phyloP scores from a whole-genome alignment of 2,329 filamentous ascomycete genomes.

The Kalmusia sp. region DNA sequence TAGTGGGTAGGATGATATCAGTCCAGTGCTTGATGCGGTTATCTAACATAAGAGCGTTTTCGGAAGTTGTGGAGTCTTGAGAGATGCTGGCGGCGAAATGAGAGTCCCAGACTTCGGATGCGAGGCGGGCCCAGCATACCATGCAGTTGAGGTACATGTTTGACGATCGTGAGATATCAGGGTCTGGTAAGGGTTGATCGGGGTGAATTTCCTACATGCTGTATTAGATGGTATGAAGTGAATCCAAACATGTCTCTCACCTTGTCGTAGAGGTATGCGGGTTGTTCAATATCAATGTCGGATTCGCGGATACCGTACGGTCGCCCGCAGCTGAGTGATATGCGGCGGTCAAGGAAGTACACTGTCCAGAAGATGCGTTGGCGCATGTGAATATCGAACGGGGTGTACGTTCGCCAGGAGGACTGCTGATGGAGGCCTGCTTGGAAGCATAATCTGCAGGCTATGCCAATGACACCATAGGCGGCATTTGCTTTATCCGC shows the following conservation, averaged over 20 bases:
- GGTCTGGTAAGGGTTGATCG: slow-evolving; percentile 20
- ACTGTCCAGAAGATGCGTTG: slow-evolving; percentile 40
- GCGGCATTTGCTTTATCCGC: slow-evolving; percentile 37
- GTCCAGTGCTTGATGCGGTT: slow-evolving; percentile 20
- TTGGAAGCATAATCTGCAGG: slow-evolving; percentile 36
- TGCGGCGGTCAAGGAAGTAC: slow-evolving; percentile 33
- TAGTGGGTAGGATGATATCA: slow-evolving; percentile 12
- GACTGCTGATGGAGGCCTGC: slow-evolving; percentile 36
- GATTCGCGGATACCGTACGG: slow-evolving; percentile 37
- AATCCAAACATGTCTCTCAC: slow-evolving; percentile 20
- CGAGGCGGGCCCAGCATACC: slow-evolving; percentile 33
- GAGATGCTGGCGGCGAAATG: slow-evolving; percentile 17
- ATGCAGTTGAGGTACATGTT: slow-evolving; percentile 30
- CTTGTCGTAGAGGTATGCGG: slow-evolving; percentile 22
- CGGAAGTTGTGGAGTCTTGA: slow-evolving; percentile 10
- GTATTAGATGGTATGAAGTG: neutral
- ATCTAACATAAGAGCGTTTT: slow-evolving; percentile 21
- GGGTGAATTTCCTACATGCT: slow-evolving; percentile 19
- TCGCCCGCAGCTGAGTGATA: slow-evolving; percentile 38
- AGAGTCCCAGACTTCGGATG: slow-evolving; percentile 31
- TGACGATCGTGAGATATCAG: slow-evolving; percentile 17
- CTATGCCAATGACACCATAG: slow-evolving; percentile 38
- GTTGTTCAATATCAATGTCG: slow-evolving; percentile 35
- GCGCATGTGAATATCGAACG: slow-evolving; percentile 28
- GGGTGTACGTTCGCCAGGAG: slow-evolving; percentile 22